Percentiles rank a stretch among this genome's conserved stretches.
These are phyloP conservation scores for Flaveria trinervia DNA, from an alignment of 129 eudicot genomes.

Conservation along the genomic window DNA sequence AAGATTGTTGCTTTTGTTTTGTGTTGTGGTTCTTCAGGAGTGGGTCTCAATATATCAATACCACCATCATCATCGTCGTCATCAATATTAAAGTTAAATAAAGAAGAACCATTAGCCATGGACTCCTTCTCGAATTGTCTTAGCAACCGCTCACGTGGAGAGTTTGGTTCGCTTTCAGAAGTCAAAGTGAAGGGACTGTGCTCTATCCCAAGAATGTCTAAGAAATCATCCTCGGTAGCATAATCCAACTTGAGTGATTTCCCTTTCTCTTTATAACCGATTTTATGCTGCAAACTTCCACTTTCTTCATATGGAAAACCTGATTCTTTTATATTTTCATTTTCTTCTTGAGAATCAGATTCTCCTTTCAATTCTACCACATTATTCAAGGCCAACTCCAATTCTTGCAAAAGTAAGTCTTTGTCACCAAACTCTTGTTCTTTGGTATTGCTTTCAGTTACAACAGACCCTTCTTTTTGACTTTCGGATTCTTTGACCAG, in stretches of 20 bases:
- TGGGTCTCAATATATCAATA: constrained; percentile 43
- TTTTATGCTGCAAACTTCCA: constrained; percentile 38
- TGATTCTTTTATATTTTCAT: constrained; percentile 36
- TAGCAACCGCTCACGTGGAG: constrained; percentile 84
- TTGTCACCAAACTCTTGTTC: constrained; percentile 45
- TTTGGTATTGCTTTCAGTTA: constrained; percentile 30
- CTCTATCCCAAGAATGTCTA: constrained; percentile 74
- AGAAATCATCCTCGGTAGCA: constrained; percentile 63
- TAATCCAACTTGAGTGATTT: constrained; percentile 62
- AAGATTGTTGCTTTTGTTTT: constrained; percentile 59
- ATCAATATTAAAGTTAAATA: constrained; percentile 57
- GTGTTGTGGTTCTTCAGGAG: constrained; percentile 42
- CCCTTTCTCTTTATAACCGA: constrained; percentile 39
- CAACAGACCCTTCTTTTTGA: constrained; percentile 37
- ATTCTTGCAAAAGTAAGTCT: constrained; percentile 66
- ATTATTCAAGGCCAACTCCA: constrained; percentile 62
- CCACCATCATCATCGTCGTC: constrained; percentile 44
- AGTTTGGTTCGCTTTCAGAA: constrained; percentile 85
- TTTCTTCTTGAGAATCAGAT: constrained; percentile 63
- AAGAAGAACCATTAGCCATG: constrained; percentile 55
- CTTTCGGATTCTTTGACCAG: constrained; percentile 21
- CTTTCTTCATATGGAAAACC: constrained; percentile 50
- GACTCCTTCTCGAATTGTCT: constrained; percentile 82
- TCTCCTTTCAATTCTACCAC: constrained; percentile 54
- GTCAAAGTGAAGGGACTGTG: constrained; percentile 63